phyloP scores from a whole-genome alignment of 257 asterid species.

The Scutellaria baicalensis region DNA sequence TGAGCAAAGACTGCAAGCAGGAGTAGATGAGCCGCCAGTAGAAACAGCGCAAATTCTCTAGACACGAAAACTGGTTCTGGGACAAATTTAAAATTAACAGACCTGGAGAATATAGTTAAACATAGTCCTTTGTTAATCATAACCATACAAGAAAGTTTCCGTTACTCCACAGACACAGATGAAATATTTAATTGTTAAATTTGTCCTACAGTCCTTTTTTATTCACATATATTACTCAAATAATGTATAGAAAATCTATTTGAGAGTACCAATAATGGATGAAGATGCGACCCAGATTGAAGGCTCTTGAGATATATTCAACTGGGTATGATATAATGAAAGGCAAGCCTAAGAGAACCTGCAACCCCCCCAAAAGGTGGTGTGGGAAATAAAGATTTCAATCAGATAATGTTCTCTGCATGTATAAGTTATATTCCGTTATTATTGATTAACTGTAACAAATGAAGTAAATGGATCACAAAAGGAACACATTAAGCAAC shows the following conservation, averaged over 20 bases:
- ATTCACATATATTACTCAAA: not conserved
- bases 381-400: constrained; percentile 18
- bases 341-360: constrained; percentile 78
- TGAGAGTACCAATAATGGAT: constrained; percentile 81
- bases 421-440: not conserved
- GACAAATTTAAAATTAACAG: constrained; percentile 49
- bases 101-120: constrained; percentile 30
- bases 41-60: constrained; percentile 29
- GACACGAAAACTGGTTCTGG: constrained; percentile 31
- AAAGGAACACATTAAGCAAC: not conserved
- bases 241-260: not conserved
- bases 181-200: not conserved
- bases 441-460: constrained; percentile 19
- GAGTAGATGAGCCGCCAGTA: constrained; percentile 41
- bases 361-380: constrained; percentile 35
- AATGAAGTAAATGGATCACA: constrained; percentile 5
- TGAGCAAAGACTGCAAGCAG: constrained; percentile 36
- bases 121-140: not conserved
- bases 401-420: constrained; percentile 17
- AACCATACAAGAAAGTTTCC: not conserved
- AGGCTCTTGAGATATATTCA: constrained; percentile 77
- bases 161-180: not conserved
- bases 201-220: not conserved
- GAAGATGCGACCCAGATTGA: constrained; percentile 91
- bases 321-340: constrained; percentile 64